Evolutionary conservation across 805 yeast genomes (phyloP).

Genomic region (Candida alai): DNA sequence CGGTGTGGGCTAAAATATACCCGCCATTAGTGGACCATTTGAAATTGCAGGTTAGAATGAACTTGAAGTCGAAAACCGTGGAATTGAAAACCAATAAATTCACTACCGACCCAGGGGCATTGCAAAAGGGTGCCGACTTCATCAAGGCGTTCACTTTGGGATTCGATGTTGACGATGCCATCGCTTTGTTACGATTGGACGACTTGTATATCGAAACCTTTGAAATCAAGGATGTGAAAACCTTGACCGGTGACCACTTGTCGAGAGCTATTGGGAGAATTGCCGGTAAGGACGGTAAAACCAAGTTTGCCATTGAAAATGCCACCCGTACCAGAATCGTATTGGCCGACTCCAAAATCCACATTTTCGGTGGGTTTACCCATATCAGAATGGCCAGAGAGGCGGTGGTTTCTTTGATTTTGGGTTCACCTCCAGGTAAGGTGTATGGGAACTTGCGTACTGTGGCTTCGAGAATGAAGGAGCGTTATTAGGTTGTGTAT

Average conservation of each 20-base stretch:
- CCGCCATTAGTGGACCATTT: slow-evolving; percentile 95
- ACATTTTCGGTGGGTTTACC: slow-evolving; percentile 93
- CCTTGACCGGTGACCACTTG: slow-evolving; percentile 91
- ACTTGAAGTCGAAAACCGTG: slow-evolving; percentile 79
- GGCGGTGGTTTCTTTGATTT: slow-evolving; percentile 87
- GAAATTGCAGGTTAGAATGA: slow-evolving; percentile 95
- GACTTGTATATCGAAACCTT: slow-evolving; percentile 96
- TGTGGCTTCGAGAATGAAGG: slow-evolving; percentile 95
- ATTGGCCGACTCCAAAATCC: slow-evolving; percentile 93
- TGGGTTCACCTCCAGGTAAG: slow-evolving; percentile 98
- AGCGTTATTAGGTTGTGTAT: slow-evolving; percentile 60
- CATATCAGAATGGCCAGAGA: slow-evolving; percentile 99
- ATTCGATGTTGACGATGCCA: slow-evolving; percentile 95
- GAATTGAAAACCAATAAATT: slow-evolving; percentile 78
- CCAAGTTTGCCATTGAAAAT: slow-evolving; percentile 97
- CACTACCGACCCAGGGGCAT: slow-evolving; percentile 89
- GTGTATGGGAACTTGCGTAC: slow-evolving; percentile 96
- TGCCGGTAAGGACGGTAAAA: slow-evolving; percentile 99
- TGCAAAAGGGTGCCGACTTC: slow-evolving; percentile 97
- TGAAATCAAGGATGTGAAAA: slow-evolving; percentile 95
- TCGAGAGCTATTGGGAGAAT: slow-evolving; percentile 99
- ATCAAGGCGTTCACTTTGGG: slow-evolving; percentile 94
- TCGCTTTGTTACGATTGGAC: slow-evolving; percentile 88
- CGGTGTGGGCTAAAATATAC: slow-evolving; percentile 88
- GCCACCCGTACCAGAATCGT: slow-evolving; percentile 98